Base-by-base conservation (phyloP, 2,329 filamentous ascomycete species). In the Chaetomiaceae sp. region DNA sequence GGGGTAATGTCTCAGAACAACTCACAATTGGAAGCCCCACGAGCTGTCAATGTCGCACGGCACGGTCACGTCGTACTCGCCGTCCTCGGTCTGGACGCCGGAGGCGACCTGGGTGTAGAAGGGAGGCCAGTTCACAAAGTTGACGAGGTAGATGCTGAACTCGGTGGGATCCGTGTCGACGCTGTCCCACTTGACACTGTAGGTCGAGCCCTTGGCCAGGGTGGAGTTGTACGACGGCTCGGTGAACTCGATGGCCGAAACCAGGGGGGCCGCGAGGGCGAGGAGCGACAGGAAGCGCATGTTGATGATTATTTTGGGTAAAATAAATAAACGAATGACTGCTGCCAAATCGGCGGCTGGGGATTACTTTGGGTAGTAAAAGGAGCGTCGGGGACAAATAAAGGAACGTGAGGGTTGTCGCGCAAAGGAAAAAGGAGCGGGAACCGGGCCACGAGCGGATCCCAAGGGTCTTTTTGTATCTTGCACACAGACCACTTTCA, bases 61-160 rank as follows among this genome's bases (percentile, higher is more conserved):
- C 19, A 73, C 62, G 4, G 64, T 61, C 42, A 72, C 68, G n/a
- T 62, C 55, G 56, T 55, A 47, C 50, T 60, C 56, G 39, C 63
- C 65, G 38, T 63, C 59, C 16, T 59, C 50, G 12, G 67, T 67
- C 27, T 65, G 62, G 27, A 72, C 59, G 54, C 68, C 58, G 25
- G 61, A 51, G n/a, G 66, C 68, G 50, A 72, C 52, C 6, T 65
- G 61, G 31, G 65, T 62, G 56, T 71, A 72, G 53, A 60, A 66
- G 6, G 70, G 70, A 34, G 70, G 70, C 66, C 67, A 73, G 60
- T 70, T 66, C 55, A 70, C 66, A 58, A 73, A 73, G 67, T 73
- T 72, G 64, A 70, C 68, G 47, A 73, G 66, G 55, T 67, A 72
- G 55, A 73, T 58, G 60, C 67, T 69, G 63, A 73, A 67, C 34